Evolutionary conservation across 164 flowering plant genomes (phyloP).

Genomic region (Taxillus chinensis): DNA sequence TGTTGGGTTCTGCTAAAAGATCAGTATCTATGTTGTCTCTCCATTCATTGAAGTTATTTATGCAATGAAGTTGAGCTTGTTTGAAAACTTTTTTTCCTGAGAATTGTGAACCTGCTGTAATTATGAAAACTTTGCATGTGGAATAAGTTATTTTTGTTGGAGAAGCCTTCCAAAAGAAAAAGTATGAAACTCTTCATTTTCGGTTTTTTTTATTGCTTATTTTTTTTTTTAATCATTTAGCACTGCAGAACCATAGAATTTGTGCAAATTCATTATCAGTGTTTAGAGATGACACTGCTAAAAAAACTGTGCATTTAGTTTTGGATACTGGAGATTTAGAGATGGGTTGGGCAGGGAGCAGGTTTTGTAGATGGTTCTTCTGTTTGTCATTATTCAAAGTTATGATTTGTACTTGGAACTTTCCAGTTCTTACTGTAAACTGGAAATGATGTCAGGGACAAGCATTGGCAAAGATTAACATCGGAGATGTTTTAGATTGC

Average conservation of each 20-base stretch:
- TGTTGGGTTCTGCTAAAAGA: background rate
- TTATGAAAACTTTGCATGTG: too few species aligned
- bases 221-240: too few species aligned
- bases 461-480: slow-evolving; percentile 69
- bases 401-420: background rate
- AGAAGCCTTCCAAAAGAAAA: too few species aligned
- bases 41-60: background rate
- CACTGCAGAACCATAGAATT: too few species aligned
- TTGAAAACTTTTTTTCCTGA: background rate
- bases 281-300: too few species aligned
- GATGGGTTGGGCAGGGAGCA: background rate
- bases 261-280: too few species aligned
- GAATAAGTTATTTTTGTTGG: too few species aligned
- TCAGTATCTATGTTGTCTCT: background rate
- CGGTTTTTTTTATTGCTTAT: too few species aligned
- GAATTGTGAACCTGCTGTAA: background rate
- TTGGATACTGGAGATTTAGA: slow-evolving; percentile 1
- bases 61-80: background rate
- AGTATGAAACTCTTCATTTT: too few species aligned
- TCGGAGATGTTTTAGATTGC: slow-evolving; percentile 72
- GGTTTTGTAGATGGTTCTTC: background rate
- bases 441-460: slow-evolving; percentile 59
- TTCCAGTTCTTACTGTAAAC: slow-evolving; percentile 6
- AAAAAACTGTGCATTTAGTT: too few species aligned
- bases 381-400: background rate